These are phyloP conservation scores for Sarcocystis neurona DNA, from an alignment of 169 alveolate species.

Conservation along the genomic window DNA sequence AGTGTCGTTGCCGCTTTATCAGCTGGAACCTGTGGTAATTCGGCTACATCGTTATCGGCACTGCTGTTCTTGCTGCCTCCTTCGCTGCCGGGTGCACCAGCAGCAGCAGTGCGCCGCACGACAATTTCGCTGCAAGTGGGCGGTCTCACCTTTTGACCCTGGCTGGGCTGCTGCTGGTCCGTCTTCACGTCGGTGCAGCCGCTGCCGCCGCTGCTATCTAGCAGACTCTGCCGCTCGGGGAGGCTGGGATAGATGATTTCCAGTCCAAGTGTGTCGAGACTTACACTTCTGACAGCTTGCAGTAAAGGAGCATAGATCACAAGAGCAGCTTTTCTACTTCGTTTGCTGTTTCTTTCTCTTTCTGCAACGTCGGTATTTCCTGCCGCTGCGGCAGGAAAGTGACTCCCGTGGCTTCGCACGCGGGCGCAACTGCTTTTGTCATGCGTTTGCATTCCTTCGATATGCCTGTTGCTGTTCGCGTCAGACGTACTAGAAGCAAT, in stretches of 20 bases:
- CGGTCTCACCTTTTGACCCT: too few relatives aligned
- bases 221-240: slow-evolving; percentile 12
- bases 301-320: slow-evolving; percentile 52
- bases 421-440: too few relatives aligned
- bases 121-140: too few relatives aligned
- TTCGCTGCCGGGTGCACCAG: background rate
- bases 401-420: too few relatives aligned
- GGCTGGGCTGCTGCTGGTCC: too few relatives aligned
- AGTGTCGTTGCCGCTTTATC: background rate
- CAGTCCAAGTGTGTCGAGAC: slow-evolving; percentile 53
- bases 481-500: too few relatives aligned
- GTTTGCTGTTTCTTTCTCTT: background rate
- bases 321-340: background rate
- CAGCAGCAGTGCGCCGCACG: background rate
- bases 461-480: too few relatives aligned
- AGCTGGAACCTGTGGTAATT: too few relatives aligned
- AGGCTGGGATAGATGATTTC: slow-evolving; percentile 29
- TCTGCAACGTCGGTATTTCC: background rate
- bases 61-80: background rate
- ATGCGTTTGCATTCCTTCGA: too few relatives aligned
- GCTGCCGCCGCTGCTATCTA: slow-evolving; percentile 29
- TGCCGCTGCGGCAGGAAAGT: background rate
- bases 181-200: slow-evolving; percentile 21
- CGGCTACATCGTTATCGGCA: background rate
- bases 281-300: slow-evolving; percentile 56